Evolutionary conservation across 2,329 filamentous ascomycete genomes (phyloP).

Genomic region (Fusarium compactum): DNA sequence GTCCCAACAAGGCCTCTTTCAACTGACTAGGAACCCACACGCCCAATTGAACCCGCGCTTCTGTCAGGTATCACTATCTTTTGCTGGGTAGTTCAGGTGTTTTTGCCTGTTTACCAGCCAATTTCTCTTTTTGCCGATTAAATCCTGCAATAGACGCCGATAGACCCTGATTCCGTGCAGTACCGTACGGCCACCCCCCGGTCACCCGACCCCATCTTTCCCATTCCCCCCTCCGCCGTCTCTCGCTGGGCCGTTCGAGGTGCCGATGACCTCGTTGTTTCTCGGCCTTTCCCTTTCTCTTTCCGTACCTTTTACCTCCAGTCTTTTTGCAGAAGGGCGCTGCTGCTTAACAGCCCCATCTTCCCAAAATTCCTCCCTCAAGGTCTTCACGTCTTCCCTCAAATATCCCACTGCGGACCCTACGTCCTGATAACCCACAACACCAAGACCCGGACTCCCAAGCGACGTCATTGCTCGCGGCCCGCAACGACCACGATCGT

Average conservation of each 20-base stretch:
- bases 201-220: slow-evolving; percentile 50
- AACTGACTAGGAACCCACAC: slow-evolving; percentile 35
- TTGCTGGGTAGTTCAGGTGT: slow-evolving; percentile 6
- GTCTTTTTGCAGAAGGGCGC: slow-evolving; percentile 70
- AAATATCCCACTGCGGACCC: slow-evolving; percentile 87
- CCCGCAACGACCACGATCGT: slow-evolving; percentile 56
- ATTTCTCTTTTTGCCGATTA: slow-evolving; percentile 13
- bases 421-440: slow-evolving; percentile 58
- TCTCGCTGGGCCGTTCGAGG: slow-evolving; percentile 46
- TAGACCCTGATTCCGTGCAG: slow-evolving; percentile 41
- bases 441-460: slow-evolving; percentile 57
- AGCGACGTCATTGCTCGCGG: slow-evolving; percentile 52
- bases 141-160: slow-evolving; percentile 24
- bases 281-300: slow-evolving; percentile 40
- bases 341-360: slow-evolving; percentile 81
- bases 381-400: slow-evolving; percentile 76
- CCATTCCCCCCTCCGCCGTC: slow-evolving; percentile 38
- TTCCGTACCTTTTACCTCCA: slow-evolving; percentile 52
- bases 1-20: slow-evolving; percentile 35
- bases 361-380: slow-evolving; percentile 87
- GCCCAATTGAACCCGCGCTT: slow-evolving; percentile 31
- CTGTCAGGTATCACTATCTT: slow-evolving; percentile 33
- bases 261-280: slow-evolving; percentile 48
- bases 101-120: slow-evolving; percentile 23
- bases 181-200: slow-evolving; percentile 36